Percentiles rank a stretch among this genome's conserved stretches.
Evolutionary conservation across 352 stramenopile species (phyloP).

Genomic region (Thalassiosira delicatula): DNA sequence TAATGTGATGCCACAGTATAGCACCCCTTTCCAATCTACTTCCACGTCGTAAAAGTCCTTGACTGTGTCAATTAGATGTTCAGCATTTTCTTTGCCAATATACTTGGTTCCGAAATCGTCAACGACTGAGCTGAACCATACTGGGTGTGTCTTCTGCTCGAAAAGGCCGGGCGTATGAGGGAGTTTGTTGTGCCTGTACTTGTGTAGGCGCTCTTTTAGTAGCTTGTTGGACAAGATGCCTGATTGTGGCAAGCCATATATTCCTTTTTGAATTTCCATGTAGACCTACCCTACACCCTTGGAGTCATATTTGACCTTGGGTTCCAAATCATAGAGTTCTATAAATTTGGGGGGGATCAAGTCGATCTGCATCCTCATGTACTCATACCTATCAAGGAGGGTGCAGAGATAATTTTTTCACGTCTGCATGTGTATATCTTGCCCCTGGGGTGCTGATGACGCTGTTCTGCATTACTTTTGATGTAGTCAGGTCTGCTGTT

Average conservation of each 20-base stretch:
- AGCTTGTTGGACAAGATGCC: conserved; percentile 21
- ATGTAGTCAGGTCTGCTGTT: conserved; percentile 34
- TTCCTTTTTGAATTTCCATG: conserved; percentile 33
- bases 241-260: conserved; percentile 48
- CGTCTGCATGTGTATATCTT: conserved; percentile 34
- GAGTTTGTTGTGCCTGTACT: neutral
- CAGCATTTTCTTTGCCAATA: neutral
- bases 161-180: conserved; percentile 13
- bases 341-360: conserved; percentile 40
- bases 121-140: conserved; percentile 3
- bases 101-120: conserved; percentile 21
- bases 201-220: neutral
- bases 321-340: conserved; percentile 43
- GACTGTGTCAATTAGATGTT: conserved; percentile 9
- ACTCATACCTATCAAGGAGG: conserved; percentile 51
- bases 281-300: no score
- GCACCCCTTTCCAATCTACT: conserved; percentile 35
- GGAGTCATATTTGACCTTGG: neutral
- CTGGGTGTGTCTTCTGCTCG: neutral
- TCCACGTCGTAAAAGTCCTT: conserved; percentile 33
- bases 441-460: conserved; percentile 33
- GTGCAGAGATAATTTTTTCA: conserved; percentile 56
- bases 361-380: conserved; percentile 46
- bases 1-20: conserved; percentile 48
- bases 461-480: conserved; percentile 48